Evolutionary conservation across 1,284 basidiomycete genomes (phyloP).

Genomic region (Agaricales sp.): DNA sequence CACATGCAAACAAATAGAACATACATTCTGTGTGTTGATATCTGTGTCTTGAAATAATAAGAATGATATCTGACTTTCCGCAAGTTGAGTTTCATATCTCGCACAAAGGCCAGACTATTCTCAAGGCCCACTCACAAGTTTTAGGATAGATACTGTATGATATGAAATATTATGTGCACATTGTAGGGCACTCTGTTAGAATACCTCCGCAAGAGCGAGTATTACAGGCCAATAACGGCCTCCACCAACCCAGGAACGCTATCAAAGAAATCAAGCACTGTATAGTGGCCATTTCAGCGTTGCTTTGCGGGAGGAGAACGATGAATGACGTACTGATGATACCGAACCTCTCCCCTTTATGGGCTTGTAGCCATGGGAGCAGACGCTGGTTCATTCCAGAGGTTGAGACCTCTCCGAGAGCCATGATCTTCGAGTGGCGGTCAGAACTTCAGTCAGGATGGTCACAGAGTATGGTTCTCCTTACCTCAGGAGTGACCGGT

Average conservation of each 20-base stretch:
- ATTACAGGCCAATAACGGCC: conserved; percentile 1
- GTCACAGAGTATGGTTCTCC: conserved; percentile 4
- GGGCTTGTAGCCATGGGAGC: not conserved
- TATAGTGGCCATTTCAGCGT: too few relatives aligned
- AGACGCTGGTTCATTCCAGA: not conserved
- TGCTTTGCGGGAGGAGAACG: not conserved
- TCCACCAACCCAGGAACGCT: not conserved
- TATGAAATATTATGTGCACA: too few relatives aligned
- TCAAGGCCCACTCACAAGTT: too few relatives aligned
- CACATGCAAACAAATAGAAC: too few relatives aligned
- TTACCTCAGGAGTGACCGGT: conserved; percentile 19
- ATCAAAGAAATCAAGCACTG: conserved; percentile 1
- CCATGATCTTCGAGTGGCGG: conserved; percentile 1
- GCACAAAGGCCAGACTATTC: too few relatives aligned
- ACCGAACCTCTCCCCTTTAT: not conserved
- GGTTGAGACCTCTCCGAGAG: not conserved
- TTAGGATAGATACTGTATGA: too few relatives aligned
- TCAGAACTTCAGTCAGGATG: not conserved
- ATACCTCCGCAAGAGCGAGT: too few relatives aligned
- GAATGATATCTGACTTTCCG: too few relatives aligned
- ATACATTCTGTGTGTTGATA: too few relatives aligned
- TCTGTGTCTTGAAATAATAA: too few relatives aligned
- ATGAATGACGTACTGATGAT: not conserved
- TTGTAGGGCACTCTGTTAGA: too few relatives aligned
- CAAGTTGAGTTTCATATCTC: too few relatives aligned